Conservation (phyloP, 2,329 filamentous ascomycete species). For the Neofusicoccum laricinum region DNA sequence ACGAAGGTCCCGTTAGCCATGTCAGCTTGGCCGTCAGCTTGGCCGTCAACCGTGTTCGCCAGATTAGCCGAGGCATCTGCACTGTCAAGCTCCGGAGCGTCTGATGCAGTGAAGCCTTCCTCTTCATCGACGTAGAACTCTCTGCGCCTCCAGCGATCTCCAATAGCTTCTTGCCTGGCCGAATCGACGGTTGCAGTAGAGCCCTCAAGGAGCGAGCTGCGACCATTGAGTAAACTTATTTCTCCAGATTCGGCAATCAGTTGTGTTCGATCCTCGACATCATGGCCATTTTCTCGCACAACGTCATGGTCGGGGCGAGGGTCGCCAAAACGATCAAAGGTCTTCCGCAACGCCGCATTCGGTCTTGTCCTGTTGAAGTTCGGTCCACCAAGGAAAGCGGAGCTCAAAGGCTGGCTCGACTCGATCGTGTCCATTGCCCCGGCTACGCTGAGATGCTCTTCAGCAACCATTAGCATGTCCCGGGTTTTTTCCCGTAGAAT, state of each 20-base stretch:
- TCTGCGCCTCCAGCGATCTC: constrained; percentile 71
- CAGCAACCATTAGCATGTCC: constrained; percentile 73
- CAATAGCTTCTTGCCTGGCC: constrained; percentile 41
- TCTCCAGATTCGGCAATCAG: constrained; percentile 31
- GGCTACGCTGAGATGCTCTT: constrained; percentile 69
- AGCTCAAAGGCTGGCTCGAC: constrained; percentile 46
- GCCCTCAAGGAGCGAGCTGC: neutral
- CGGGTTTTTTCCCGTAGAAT: constrained; percentile 85
- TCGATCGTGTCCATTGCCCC: constrained; percentile 38
- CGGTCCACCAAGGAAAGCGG: constrained; percentile 25
- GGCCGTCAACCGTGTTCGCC: neutral
- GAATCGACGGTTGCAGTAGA: neutral
- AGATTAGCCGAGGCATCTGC: neutral
- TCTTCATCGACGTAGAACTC: constrained; percentile 84
- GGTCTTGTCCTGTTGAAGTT: constrained; percentile 4
- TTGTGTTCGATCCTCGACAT: constrained; percentile 22
- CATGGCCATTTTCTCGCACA: constrained; percentile 25
- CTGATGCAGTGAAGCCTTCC: constrained; percentile 57
- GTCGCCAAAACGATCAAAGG: constrained; percentile 29
- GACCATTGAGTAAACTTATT: constrained; percentile 37
- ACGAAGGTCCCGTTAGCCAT: neutral
- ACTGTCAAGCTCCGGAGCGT: neutral
- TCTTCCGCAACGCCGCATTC: constrained; percentile 28
- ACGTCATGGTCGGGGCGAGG: constrained; percentile 24
- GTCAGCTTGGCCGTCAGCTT: constrained; percentile 57